phyloP scores from a whole-genome alignment of 1,139 yeast species.

The Saccharomyces hybrid region DNA sequence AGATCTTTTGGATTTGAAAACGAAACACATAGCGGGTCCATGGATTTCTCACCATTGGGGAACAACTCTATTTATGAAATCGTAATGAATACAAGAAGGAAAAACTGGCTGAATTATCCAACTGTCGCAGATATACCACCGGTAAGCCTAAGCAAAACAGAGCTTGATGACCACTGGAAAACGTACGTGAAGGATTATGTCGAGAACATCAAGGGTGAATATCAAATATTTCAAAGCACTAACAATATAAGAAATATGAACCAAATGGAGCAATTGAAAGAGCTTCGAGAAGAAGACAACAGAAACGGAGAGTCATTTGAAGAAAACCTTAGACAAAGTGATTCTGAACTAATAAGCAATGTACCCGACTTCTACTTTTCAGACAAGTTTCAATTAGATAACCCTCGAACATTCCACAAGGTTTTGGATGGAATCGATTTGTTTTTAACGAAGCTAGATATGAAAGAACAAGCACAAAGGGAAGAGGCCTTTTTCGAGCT shows the following conservation, averaged over 20 bases:
- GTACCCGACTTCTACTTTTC: slow-evolving; percentile 66
- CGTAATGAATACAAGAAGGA: slow-evolving; percentile 38
- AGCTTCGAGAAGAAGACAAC: slow-evolving; percentile 11
- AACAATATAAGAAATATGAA: slow-evolving; percentile 32
- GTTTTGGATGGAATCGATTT: slow-evolving; percentile 42
- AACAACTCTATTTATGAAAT: slow-evolving; percentile 73
- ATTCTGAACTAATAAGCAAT: slow-evolving; percentile 10
- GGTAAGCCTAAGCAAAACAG: slow-evolving; percentile 55
- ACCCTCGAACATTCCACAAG: slow-evolving; percentile 73
- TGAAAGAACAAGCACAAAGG: slow-evolving; percentile 21
- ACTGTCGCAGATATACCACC: slow-evolving; percentile 81
- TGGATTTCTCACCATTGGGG: slow-evolving; percentile 54
- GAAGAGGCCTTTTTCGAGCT: slow-evolving; percentile 39
- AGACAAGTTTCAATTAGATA: slow-evolving; percentile 69
- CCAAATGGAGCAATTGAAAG: slow-evolving; percentile 36
- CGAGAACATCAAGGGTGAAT: slow-evolving; percentile 44
- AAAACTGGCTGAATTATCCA: slow-evolving; percentile 50
- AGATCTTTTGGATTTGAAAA: slow-evolving; percentile 18
- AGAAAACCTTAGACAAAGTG: slow-evolving; percentile 8
- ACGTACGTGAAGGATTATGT: slow-evolving; percentile 46
- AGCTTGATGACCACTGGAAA: slow-evolving; percentile 44
- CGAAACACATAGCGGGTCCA: slow-evolving; percentile 24
- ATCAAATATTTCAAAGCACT: slow-evolving; percentile 40
- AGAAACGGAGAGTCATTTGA: slow-evolving; percentile 16
- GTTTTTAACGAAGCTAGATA: slow-evolving; percentile 19